A percentile compares a stretch with the other conserved stretches of the same genome.
Conservation (phyloP, 2,329 filamentous ascomycete species). For the Blumeria graminis region DNA sequence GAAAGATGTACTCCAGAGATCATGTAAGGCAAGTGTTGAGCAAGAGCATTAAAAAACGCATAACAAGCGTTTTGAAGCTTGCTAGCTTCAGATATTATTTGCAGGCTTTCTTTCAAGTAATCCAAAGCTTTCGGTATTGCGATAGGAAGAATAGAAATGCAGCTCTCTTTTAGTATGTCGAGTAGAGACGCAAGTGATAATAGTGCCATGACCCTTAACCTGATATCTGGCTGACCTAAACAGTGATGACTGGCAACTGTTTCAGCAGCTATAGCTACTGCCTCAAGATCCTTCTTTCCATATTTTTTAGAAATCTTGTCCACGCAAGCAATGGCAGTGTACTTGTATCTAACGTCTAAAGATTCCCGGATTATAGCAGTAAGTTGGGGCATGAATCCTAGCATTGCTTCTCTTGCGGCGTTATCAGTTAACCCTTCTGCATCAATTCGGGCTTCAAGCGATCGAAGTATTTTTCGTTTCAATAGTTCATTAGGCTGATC, state of each 20-base stretch:
- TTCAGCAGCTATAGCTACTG: slow-evolving; percentile 49
- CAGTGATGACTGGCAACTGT: slow-evolving; percentile 56
- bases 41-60: slow-evolving; percentile 52
- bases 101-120: slow-evolving; percentile 43
- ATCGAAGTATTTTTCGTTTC: slow-evolving; percentile 55
- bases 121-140: slow-evolving; percentile 48
- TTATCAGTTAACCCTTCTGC: slow-evolving; percentile 45
- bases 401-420: slow-evolving; percentile 41
- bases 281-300: slow-evolving; percentile 68
- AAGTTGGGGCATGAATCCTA: slow-evolving; percentile 59
- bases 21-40: slow-evolving; percentile 76
- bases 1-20: slow-evolving; percentile 53
- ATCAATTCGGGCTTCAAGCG: slow-evolving; percentile 58
- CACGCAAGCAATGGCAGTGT: slow-evolving; percentile 69
- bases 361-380: slow-evolving; percentile 53
- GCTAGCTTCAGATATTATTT: slow-evolving; percentile 25
- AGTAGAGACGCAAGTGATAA: slow-evolving; percentile 74
- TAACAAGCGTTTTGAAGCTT: slow-evolving; percentile 64
- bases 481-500: slow-evolving; percentile 50
- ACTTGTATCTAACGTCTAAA: slow-evolving; percentile 50
- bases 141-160: slow-evolving; percentile 59
- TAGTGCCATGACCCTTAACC: slow-evolving; percentile 60
- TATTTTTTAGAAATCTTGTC: slow-evolving; percentile 89
- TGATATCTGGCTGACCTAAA: slow-evolving; percentile 47
- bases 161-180: slow-evolving; percentile 65